phyloP scores from a whole-genome alignment of 2,329 filamentous ascomycete genomes.

The Aspergillus vadensis region DNA sequence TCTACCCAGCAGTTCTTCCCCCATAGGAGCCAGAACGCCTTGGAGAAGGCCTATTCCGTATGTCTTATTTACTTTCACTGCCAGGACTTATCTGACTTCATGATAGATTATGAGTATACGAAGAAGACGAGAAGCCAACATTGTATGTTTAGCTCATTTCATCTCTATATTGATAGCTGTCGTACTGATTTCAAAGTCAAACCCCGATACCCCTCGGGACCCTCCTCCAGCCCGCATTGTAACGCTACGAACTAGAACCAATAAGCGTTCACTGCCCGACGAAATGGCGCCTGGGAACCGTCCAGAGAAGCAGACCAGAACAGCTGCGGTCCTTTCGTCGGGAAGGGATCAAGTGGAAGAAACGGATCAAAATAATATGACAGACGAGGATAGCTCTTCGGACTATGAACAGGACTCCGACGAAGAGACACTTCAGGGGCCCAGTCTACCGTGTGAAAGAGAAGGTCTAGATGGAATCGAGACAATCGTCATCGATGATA shows the following conservation, averaged over 20 bases:
- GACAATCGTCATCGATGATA: background rate
- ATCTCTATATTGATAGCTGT: background rate
- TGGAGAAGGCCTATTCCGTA: background rate
- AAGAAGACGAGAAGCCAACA: background rate
- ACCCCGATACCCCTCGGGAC: no score
- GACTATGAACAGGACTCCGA: background rate
- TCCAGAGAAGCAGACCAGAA: background rate
- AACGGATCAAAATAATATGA: background rate
- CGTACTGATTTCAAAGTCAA: background rate
- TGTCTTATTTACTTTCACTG: background rate
- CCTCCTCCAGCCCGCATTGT: no score
- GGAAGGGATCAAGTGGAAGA: background rate
- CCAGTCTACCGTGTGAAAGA: background rate
- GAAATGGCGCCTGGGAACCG: background rate
- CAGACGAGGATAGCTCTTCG: background rate
- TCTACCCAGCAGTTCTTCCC: background rate
- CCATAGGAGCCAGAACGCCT: background rate
- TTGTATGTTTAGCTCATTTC: background rate
- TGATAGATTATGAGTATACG: background rate
- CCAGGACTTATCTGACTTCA: background rate
- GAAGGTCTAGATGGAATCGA: background rate
- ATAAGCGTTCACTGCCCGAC: background rate
- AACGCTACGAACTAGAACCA: no score
- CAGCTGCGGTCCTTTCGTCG: background rate
- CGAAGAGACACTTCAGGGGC: background rate